Base-by-base conservation (phyloP, 371 early-diverging fungal genomes). In the Choanephora cucurbitarum region DNA sequence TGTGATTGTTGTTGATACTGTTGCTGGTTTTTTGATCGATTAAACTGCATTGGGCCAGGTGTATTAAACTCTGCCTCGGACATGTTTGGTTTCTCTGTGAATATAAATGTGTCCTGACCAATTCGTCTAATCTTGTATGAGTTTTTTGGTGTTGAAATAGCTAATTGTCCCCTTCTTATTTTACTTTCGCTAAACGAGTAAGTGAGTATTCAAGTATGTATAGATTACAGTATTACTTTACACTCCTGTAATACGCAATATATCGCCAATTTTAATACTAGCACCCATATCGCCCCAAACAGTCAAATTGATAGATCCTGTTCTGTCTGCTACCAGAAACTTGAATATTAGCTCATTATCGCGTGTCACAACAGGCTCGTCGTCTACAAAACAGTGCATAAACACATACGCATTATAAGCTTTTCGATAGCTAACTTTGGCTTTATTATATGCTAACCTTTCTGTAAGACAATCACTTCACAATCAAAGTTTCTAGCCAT, bases 401-500 rank as follows among this genome's bases (percentile, higher is more conserved):
- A 5, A 28, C 3, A 28, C 28, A 28, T 7, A 28, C 28, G 7
- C 28, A 5, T 28, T 28, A n/a, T n/a, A n/a, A n/a, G n/a, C 28
- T 28, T 7, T 28, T 28, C 7, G 7, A n/a, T n/a, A 28, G 7
- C 28, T 5, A 28, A 5, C 28, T 7, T 28, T 5, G 7, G 28
- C 28, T 6, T 11, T 24, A 33, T 21, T 46, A 19, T 31, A 41
- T 34, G 31, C 32, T 31, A 67, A 74, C 80, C 73, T 67, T 59
- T 59, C 45, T 85, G 77, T 8, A 85, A 64, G 14, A 85, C 80
- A 45, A 85, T 83, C 22, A 79, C 78, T 45, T 85, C 82, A 55
- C 81, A 80, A 50, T 82, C 76, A 33, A 82, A 69, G 9, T 73
- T 75, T 37, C 77, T 70, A 55, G 74, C 59, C 45, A 66, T 64